phyloP scores from a whole-genome alignment of 2,329 filamentous ascomycete genomes.

The Alternaria hordeiaustralica region DNA sequence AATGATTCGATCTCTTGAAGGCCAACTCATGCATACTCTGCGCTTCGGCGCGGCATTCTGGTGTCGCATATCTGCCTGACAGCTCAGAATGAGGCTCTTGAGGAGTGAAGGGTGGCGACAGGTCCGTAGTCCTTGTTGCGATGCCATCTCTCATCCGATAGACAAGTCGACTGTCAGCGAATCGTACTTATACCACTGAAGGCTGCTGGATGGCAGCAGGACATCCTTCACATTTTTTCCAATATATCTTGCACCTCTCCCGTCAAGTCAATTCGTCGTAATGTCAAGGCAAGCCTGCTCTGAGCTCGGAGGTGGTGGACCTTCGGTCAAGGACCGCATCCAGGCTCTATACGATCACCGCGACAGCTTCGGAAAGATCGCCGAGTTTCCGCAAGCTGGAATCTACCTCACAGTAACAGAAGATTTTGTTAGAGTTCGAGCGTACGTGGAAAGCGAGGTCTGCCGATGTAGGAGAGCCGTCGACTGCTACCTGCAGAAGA shows the following conservation, averaged over 20 bases:
- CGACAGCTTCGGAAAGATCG: neutral
- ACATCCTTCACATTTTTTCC: neutral
- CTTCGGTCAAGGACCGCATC: neutral
- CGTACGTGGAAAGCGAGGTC: slow-evolving; percentile 1
- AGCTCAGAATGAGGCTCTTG: neutral
- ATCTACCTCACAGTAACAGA: neutral
- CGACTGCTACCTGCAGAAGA: neutral
- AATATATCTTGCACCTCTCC: neutral
- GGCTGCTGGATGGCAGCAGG: neutral
- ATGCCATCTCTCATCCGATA: neutral
- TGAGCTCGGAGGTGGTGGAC: neutral
- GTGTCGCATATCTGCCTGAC: neutral
- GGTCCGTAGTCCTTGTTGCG: neutral
- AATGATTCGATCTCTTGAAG: neutral
- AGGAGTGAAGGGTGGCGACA: neutral
- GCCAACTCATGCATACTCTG: neutral
- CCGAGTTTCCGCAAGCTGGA: neutral
- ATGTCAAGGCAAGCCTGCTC: neutral
- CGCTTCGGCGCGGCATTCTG: neutral
- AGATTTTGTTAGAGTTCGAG: neutral
- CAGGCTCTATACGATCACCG: neutral
- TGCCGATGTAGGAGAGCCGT: neutral
- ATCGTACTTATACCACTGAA: neutral
- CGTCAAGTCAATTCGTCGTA: neutral
- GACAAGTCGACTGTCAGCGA: neutral